A percentile compares a stretch with the other conserved stretches of the same genome.
phyloP scores from a whole-genome alignment of 1,284 basidiomycete genomes.

The Porodaedalea pini region DNA sequence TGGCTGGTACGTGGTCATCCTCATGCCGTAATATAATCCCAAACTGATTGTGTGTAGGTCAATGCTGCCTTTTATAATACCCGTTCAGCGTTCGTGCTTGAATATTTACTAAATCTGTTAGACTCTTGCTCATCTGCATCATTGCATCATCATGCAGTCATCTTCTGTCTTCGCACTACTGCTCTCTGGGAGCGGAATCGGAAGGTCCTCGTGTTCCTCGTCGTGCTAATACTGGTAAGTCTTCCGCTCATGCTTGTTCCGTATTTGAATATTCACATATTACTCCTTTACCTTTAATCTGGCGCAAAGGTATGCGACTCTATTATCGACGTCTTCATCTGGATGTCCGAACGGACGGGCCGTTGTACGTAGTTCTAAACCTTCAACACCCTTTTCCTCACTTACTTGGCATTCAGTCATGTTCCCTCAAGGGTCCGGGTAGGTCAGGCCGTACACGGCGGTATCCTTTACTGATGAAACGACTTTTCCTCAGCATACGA shows the following conservation, averaged over 20 bases:
- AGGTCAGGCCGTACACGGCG: background rate
- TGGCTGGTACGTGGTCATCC: constrained; percentile 2
- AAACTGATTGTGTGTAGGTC: constrained; percentile 8
- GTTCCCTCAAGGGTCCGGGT: background rate
- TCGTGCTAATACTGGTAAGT: constrained; percentile 7
- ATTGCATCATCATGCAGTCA: constrained; percentile 6
- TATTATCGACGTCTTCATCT: constrained; percentile 1
- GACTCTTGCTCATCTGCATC: background rate
- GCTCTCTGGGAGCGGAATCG: constrained; percentile 17
- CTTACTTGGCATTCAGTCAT: background rate
- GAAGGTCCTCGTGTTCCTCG: constrained; percentile 4
- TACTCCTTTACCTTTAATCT: background rate
- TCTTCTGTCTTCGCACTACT: constrained; percentile 14
- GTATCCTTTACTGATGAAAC: background rate
- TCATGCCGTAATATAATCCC: background rate
- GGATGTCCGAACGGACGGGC: background rate
- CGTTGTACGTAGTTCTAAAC: background rate
- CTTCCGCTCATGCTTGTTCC: background rate
- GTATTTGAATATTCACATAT: background rate
- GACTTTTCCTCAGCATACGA: background rate
- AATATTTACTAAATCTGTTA: background rate
- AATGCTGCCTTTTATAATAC: constrained; percentile 13
- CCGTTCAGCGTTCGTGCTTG: constrained; percentile 10
- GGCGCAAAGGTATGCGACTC: constrained; percentile 7
- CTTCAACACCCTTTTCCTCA: background rate